phyloP scores from a whole-genome alignment of 139 green algal genomes.

The Tetraselmis chui region DNA sequence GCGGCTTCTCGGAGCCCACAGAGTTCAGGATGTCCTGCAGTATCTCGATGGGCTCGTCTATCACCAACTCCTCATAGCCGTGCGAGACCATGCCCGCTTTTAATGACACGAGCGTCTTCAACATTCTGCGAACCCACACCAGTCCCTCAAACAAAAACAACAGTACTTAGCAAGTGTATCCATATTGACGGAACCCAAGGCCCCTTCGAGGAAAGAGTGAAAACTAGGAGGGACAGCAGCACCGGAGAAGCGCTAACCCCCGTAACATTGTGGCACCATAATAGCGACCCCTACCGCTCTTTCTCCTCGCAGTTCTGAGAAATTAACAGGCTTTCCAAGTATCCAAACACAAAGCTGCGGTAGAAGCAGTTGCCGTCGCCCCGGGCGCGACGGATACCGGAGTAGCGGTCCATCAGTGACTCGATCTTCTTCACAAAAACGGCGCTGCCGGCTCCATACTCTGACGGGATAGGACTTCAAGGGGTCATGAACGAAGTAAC shows the following conservation, averaged over 20 bases:
- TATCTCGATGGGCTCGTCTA: constrained; percentile 70
- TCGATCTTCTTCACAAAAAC: constrained; percentile 72
- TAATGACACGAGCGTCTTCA: constrained; percentile 28
- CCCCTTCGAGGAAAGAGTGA: too few species aligned
- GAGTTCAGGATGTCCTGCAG: constrained; percentile 13
- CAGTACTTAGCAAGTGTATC: too few species aligned
- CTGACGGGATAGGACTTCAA: constrained; percentile 22
- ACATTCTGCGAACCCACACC: too few species aligned
- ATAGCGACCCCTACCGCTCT: too few species aligned
- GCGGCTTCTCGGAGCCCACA: constrained; percentile 21
- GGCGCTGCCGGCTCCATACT: constrained; percentile 55
- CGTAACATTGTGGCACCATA: too few species aligned
- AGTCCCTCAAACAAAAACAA: too few species aligned
- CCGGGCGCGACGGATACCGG: constrained; percentile 36
- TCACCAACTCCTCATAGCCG: constrained; percentile 64
- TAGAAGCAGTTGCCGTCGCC: constrained; percentile 26
- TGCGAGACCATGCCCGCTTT: constrained; percentile 45
- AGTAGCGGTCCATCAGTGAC: constrained; percentile 43
- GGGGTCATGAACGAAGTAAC: not conserved
- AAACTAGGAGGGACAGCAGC: too few species aligned
- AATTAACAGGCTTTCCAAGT: constrained; percentile 62
- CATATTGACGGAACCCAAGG: too few species aligned
- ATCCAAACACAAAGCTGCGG: constrained; percentile 63
- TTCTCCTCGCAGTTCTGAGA: constrained; percentile 39
- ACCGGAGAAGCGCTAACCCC: too few species aligned